These are phyloP conservation scores for Nicotiana knightiana DNA, from an alignment of 257 asterid species.

Conservation along the genomic window DNA sequence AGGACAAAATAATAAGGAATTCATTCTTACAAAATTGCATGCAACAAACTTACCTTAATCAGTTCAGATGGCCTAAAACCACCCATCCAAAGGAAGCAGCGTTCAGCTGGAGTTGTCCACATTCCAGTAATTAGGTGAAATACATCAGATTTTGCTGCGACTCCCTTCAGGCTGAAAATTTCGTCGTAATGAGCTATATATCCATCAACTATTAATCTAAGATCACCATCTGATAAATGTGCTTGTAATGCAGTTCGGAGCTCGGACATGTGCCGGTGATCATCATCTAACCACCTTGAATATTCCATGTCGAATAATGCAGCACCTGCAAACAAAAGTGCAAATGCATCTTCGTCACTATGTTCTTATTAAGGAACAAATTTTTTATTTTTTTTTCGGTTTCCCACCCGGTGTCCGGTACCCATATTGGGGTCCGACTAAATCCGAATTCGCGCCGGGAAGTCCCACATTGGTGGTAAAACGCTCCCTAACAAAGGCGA, in stretches of 20 bases:
- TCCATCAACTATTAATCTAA: conserved; percentile 64
- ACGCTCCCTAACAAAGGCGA: too few relatives aligned
- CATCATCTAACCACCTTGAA: conserved; percentile 90
- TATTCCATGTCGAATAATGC: conserved; percentile 90
- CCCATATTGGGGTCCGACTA: too few relatives aligned
- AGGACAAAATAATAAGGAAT: not conserved
- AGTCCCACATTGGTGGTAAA: too few relatives aligned
- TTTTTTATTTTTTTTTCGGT: not conserved
- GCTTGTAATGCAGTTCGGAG: conserved; percentile 82
- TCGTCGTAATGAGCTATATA: conserved; percentile 77
- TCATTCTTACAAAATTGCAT: too few relatives aligned
- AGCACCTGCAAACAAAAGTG: conserved; percentile 47
- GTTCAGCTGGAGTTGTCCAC: conserved; percentile 92
- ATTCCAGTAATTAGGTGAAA: conserved; percentile 83
- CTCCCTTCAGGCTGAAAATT: conserved; percentile 62
- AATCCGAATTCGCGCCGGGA: too few relatives aligned
- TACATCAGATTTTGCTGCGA: conserved; percentile 78
- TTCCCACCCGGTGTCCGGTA: too few relatives aligned
- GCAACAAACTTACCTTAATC: conserved; percentile 52
- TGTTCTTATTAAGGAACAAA: not conserved
- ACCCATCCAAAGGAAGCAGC: conserved; percentile 97
- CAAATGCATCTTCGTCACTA: not conserved
- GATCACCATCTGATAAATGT: conserved; percentile 64
- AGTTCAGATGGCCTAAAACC: conserved; percentile 93
- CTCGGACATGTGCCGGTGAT: conserved; percentile 70